Conservation (phyloP, 2,329 filamentous ascomycete species). For the Colletotrichum ledebouriae region DNA sequence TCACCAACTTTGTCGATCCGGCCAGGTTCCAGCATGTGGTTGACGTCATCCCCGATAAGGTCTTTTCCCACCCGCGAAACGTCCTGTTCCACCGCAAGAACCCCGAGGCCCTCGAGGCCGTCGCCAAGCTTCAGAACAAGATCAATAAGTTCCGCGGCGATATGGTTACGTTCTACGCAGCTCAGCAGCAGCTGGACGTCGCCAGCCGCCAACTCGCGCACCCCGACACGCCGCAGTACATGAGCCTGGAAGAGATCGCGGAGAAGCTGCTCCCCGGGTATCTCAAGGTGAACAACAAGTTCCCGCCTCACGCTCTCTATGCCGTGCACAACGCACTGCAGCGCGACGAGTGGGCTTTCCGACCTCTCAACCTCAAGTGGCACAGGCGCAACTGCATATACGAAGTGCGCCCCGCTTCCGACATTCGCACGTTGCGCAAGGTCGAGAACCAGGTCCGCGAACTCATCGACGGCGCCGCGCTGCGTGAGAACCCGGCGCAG, state of each 20-base stretch:
- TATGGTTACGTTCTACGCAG: conserved; percentile 61
- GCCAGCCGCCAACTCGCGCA: conserved; percentile 58
- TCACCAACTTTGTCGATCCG: conserved; percentile 59
- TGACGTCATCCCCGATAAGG: conserved; percentile 42
- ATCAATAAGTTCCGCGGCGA: conserved; percentile 61
- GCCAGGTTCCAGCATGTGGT: conserved; percentile 56
- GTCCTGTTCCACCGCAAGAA: conserved; percentile 34
- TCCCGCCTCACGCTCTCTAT: conserved; percentile 68
- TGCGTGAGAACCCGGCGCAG: conserved; percentile 24
- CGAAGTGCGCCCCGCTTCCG: conserved; percentile 52
- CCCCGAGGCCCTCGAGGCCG: conserved; percentile 21
- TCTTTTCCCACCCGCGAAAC: conserved; percentile 36
- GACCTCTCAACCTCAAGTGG: conserved; percentile 58
- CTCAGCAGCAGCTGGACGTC: conserved; percentile 61
- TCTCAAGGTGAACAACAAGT: conserved; percentile 53
- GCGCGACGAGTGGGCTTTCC: conserved; percentile 72
- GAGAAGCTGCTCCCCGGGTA: conserved; percentile 56
- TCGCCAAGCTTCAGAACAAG: conserved; percentile 57
- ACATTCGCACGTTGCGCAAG: conserved; percentile 64
- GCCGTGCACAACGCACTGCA: conserved; percentile 77
- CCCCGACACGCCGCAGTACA: conserved; percentile 55
- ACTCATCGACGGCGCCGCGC: conserved; percentile 59
- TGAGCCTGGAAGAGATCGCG: conserved; percentile 66
- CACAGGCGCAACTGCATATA: conserved; percentile 54
- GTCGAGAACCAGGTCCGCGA: conserved; percentile 67